phyloP scores from a whole-genome alignment of 768 basidiomycete species.

The Cystobasidium onofrii region DNA sequence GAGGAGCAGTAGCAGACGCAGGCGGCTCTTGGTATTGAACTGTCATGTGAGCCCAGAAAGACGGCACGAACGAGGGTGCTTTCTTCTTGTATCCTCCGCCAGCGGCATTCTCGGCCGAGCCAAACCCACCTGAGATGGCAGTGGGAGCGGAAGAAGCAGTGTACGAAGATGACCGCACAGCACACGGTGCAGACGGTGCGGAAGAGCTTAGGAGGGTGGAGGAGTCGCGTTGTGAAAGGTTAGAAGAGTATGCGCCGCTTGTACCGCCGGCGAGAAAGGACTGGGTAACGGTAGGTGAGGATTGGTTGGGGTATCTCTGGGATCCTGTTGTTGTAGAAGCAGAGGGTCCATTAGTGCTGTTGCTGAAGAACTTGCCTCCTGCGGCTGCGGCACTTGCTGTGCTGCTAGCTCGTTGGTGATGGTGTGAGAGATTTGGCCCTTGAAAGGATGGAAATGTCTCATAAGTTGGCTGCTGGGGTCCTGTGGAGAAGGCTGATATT shows the following conservation, averaged over 20 bases:
- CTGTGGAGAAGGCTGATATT: background rate
- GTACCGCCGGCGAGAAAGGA: conserved; percentile 31
- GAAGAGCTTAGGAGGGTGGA: background rate
- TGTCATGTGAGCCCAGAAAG: background rate
- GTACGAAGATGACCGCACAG: background rate
- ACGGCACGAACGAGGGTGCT: background rate
- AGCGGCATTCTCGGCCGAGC: background rate
- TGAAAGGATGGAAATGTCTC: conserved; percentile 6
- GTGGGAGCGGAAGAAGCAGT: background rate
- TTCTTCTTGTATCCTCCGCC: background rate
- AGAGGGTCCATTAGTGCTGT: background rate
- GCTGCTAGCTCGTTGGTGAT: background rate
- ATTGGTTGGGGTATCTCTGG: conserved; percentile 5
- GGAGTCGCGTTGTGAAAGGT: conserved; percentile 21
- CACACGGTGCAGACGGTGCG: background rate
- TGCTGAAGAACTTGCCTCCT: background rate
- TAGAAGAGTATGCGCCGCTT: conserved; percentile 28
- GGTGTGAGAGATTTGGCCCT: background rate
- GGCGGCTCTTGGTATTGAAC: background rate
- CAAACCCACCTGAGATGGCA: background rate
- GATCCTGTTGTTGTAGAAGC: background rate
- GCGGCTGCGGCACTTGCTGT: background rate
- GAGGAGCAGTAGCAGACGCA: background rate
- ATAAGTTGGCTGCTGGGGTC: background rate
- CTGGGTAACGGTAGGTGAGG: conserved; percentile 10